Conservation (phyloP, 805 yeast species). For the Metschnikowia shivogae region DNA sequence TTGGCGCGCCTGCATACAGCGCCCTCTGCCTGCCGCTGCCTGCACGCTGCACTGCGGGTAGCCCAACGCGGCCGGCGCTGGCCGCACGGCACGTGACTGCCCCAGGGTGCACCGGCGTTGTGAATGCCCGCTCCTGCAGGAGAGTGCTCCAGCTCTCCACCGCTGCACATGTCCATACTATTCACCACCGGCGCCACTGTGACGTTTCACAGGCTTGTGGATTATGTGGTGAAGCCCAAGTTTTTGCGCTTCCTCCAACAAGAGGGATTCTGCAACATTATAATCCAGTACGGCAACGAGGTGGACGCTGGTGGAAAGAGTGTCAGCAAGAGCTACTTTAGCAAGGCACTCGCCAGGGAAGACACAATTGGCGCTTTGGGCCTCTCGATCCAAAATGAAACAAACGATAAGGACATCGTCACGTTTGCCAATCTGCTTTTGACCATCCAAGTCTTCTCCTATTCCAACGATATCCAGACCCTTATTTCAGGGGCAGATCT, state of each 20-base stretch:
- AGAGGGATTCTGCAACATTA: constrained; percentile 31
- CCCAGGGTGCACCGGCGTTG: no score
- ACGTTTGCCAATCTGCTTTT: constrained; percentile 9
- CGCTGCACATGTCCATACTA: constrained; percentile 25
- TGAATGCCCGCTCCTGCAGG: no score
- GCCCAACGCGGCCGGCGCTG: not conserved
- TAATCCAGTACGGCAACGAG: constrained; percentile 34
- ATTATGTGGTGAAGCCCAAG: constrained; percentile 29
- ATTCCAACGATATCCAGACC: constrained; percentile 21
- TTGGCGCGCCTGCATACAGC: not conserved
- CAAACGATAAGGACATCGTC: constrained; percentile 17
- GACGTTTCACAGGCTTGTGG: constrained; percentile 61
- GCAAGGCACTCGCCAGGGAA: constrained; percentile 15
- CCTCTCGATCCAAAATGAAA: constrained; percentile 12
- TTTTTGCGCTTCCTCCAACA: constrained; percentile 35
- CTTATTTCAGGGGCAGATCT: constrained; percentile 48
- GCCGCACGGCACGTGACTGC: no score
- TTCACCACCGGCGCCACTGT: constrained; percentile 92
- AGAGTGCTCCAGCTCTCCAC: no score
- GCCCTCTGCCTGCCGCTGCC: not conserved
- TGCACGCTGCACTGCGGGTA: not conserved
- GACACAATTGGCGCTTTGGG: constrained; percentile 10
- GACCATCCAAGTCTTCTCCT: constrained; percentile 26
- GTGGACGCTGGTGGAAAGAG: constrained; percentile 15
- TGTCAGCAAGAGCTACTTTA: constrained; percentile 23